These are phyloP conservation scores for Fusarium liriodendri DNA, from an alignment of 2,329 filamentous ascomycete species.

Conservation along the genomic window DNA sequence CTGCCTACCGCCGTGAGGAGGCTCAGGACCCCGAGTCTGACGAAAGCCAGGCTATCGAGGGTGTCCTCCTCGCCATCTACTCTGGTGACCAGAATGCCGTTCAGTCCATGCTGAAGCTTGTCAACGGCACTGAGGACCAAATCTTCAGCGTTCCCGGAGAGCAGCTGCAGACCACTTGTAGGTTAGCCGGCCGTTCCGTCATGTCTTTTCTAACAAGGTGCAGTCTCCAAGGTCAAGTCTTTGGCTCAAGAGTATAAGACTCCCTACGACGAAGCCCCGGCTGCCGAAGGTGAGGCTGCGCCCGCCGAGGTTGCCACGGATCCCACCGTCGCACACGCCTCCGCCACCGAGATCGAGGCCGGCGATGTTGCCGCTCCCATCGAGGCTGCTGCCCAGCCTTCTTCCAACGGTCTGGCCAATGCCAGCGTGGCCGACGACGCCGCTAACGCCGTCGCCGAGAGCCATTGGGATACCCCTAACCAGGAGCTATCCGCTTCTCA, in stretches of 20 bases:
- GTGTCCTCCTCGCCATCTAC: conserved; percentile 82
- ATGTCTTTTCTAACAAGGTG: conserved; percentile 30
- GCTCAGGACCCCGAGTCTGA: conserved; percentile 73
- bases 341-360: conserved; percentile 74
- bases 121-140: conserved; percentile 76
- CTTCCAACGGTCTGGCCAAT: conserved; percentile 59
- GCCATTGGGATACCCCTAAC: conserved; percentile 70
- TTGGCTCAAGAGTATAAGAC: conserved; percentile 66
- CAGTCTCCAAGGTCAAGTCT: conserved; percentile 54
- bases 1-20: conserved; percentile 79
- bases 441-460: conserved; percentile 71
- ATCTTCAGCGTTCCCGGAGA: conserved; percentile 74
- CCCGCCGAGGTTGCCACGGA: conserved; percentile 60
- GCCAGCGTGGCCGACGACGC: conserved; percentile 63
- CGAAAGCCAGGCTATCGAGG: conserved; percentile 85
- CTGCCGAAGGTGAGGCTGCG: conserved; percentile 48
- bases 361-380: conserved; percentile 56
- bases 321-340: conserved; percentile 74
- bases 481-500: conserved; percentile 60
- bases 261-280: conserved; percentile 49
- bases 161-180: conserved; percentile 77
- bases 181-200: conserved; percentile 49
- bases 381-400: conserved; percentile 52
- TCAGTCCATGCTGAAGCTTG: conserved; percentile 79
- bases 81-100: conserved; percentile 81